Base-by-base conservation (phyloP, 1,139 yeast genomes). In the Cylindricascospora bacillispora region DNA sequence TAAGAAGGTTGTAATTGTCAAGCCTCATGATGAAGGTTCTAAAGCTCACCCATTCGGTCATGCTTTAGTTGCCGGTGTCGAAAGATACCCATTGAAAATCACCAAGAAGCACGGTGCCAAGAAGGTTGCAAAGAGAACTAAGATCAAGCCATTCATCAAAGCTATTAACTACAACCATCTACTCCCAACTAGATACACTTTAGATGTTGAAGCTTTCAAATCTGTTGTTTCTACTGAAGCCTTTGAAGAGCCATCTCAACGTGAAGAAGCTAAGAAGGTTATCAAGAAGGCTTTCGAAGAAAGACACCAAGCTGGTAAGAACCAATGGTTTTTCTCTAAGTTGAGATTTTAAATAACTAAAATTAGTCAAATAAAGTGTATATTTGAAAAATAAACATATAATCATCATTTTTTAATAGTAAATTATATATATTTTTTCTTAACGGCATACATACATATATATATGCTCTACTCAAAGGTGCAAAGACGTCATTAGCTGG, bases 311-410 rank as follows among this genome's bases (percentile, higher is more conserved):
- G 86, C 95, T 62, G 98, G 98, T 67, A 85, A 86, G 82, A 86
- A 86, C 86, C 86, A 85, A 71, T 89, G 98, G 98, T 89, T 89
- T 78, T 89, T 89, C 83, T 79, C 93, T 69, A 89, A 89, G 75
- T 82, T 89, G 65, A 81, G 85, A 74, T 89, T 89, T 74, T 89
- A 85, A 81, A 47, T 21, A 18, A 7, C 21, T n/a, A n/a, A n/a
- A n/a, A n/a, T n/a, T n/a, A n/a, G n/a, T n/a, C n/a, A n/a, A n/a
- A n/a, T n/a, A n/a, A n/a, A n/a, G n/a, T n/a, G n/a, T n/a, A n/a
- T n/a, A n/a, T n/a, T n/a, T n/a, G n/a, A n/a, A n/a, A n/a, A n/a
- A n/a, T n/a, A n/a, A n/a, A n/a, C n/a, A n/a, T n/a, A n/a, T n/a
- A n/a, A n/a, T n/a, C n/a, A n/a, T n/a, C n/a, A n/a, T n/a, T 22